These are phyloP conservation scores for Tripterygium wilfordii DNA, from an alignment of 177 flowering plant genomes.

Conservation along the genomic window DNA sequence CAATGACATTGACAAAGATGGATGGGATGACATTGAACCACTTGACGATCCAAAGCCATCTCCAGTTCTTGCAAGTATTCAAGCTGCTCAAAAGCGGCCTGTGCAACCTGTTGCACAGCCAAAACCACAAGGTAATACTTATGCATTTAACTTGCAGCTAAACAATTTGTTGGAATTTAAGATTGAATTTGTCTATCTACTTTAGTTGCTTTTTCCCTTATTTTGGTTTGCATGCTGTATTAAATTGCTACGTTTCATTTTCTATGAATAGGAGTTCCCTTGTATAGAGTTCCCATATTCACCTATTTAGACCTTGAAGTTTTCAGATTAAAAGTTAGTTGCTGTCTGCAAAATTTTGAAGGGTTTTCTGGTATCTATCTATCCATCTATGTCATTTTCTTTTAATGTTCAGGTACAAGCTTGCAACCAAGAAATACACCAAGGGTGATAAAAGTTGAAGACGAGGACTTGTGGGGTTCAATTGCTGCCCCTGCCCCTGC, in stretches of 20 bases:
- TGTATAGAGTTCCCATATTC: no score
- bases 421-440: slow-evolving; percentile 32
- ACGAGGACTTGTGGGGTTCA: slow-evolving; percentile 82
- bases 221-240: no score
- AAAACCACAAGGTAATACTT: slow-evolving; percentile 60
- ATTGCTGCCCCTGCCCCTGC: slow-evolving; percentile 89
- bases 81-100: slow-evolving; percentile 91
- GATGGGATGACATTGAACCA: slow-evolving; percentile 95
- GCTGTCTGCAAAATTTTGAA: no score
- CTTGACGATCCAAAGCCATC: slow-evolving; percentile 76
- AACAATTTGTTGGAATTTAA: no score
- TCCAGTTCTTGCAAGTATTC: slow-evolving; percentile 77
- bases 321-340: no score
- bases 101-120: slow-evolving; percentile 64
- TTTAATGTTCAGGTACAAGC: slow-evolving; percentile 42
- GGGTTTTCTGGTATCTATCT: no score
- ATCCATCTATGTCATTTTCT: not conserved
- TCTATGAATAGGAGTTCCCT: no score
- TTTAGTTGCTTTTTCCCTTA: no score
- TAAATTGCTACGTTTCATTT: no score
- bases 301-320: no score
- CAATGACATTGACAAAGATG: slow-evolving; percentile 74
- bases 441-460: slow-evolving; percentile 47
- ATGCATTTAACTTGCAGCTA: no score
- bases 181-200: no score